Conservation (phyloP, 805 yeast species). For the Kluyveromyces starmeri region DNA sequence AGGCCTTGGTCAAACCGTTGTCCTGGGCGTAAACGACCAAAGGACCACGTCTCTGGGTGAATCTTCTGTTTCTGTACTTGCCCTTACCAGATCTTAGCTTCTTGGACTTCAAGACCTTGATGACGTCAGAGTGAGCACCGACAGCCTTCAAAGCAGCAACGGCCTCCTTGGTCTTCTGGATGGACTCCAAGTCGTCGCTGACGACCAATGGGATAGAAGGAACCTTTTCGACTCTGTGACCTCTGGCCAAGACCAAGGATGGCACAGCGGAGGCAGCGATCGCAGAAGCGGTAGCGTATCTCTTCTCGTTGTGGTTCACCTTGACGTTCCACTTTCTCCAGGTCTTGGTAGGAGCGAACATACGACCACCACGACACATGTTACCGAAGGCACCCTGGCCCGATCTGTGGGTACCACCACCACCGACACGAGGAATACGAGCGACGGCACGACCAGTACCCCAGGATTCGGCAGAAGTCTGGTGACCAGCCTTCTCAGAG, state of each 20-base stretch:
- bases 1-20: conserved; percentile 96
- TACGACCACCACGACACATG: conserved; percentile 99
- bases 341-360: conserved; percentile 99
- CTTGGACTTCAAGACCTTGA: conserved; percentile 97
- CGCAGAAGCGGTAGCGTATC: conserved; percentile 99
- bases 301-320: conserved; percentile 99
- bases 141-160: conserved; percentile 96
- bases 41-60: conserved; percentile 99
- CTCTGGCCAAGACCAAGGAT: conserved; percentile 97
- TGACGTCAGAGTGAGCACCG: conserved; percentile 97
- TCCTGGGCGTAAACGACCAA: conserved; percentile 96
- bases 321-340: conserved; percentile 99
- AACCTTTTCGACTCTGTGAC: conserved; percentile 98
- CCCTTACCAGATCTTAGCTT: conserved; percentile 99
- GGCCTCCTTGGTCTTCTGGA: conserved; percentile 96
- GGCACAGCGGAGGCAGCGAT: conserved; percentile 98
- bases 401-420: conserved; percentile 99
- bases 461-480: conserved; percentile 99
- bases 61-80: conserved; percentile 99
- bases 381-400: conserved; percentile 99
- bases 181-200: conserved; percentile 82
- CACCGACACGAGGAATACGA: conserved; percentile 99
- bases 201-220: conserved; percentile 98
- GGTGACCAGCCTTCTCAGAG: conserved; percentile 98
- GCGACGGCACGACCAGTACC: conserved; percentile 99